phyloP scores from a whole-genome alignment of 140 eudicot genomes.

The Erigeron philadelphicus region DNA sequence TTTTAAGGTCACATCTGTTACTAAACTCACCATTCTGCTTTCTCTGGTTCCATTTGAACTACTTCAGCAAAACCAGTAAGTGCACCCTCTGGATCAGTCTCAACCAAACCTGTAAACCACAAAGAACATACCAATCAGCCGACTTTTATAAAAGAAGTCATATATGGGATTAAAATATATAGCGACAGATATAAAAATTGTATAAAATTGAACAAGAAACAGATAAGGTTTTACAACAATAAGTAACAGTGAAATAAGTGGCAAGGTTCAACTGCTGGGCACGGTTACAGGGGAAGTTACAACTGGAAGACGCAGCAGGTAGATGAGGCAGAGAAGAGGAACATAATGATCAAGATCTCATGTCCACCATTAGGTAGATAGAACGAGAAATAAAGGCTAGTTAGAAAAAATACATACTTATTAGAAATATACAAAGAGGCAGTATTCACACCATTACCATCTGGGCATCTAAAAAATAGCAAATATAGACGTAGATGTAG shows the following conservation, averaged over 20 bases:
- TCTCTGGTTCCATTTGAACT: constrained; percentile 89
- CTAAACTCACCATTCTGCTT: constrained; percentile 82
- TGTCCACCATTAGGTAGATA: neutral
- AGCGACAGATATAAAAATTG: neutral
- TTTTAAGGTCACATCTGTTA: constrained; percentile 14
- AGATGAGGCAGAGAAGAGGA: neutral
- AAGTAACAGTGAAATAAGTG: neutral
- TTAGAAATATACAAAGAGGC: too few species aligned
- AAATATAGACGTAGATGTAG: too few species aligned
- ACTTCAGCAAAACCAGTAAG: constrained; percentile 89
- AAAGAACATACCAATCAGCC: constrained; percentile 19
- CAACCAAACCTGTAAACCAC: constrained; percentile 62
- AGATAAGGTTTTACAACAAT: neutral
- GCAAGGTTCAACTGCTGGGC: neutral
- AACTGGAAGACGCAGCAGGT: neutral
- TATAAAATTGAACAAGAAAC: neutral
- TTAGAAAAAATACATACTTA: too few species aligned
- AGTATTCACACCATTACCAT: too few species aligned
- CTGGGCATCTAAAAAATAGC: too few species aligned
- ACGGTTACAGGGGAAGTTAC: neutral
- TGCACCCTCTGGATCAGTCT: constrained; percentile 88
- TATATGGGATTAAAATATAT: neutral
- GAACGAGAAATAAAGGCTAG: too few species aligned
- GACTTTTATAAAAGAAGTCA: constrained; percentile 3
- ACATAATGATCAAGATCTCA: neutral